Evolutionary conservation across 768 basidiomycete species (phyloP), one percentile per base, ranked within the genome.

Genomic region (Amanita phalloides): DNA sequence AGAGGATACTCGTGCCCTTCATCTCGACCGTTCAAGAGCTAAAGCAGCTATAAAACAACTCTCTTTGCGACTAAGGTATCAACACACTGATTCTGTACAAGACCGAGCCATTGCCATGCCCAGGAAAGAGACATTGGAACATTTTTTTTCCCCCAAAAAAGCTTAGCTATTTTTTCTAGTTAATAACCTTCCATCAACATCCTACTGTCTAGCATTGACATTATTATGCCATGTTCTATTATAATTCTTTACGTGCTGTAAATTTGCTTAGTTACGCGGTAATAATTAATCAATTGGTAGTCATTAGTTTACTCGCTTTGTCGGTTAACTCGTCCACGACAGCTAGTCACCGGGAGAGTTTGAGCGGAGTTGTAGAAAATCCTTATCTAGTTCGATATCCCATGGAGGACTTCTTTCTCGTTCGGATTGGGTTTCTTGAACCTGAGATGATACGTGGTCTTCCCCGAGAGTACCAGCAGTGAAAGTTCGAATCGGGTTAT

Each of bases 401-500:
- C 87, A 89, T 6, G 70, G 66, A 1, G 84, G 81, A 59, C 82
- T 86, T 4, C 71, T 67, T 46, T 72, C 69, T 44, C 78, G 68
- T 14, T 58, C 54, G n/a, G 55, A 61, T 23, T 8, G 38, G 13
- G 10, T 11, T 14, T 9, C 17, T 23, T 8, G n/a, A 35, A 14
- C 20, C 41, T 42, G 41, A 1, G 41, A 11, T 42, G 20, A 42
- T 23, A 13, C 21, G 23, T 13, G 33, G 33, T 23, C 10, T 25
- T 37, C 6, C 38, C 64, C 35, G 68, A 71, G 36, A 68, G 65
- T 36, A 68, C 69, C 76, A 2, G 84, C 82, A 6, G 78, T 71
- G 49, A 77, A 73, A 53, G 86, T 83, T 47, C 85, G 75, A 66
- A 99, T 87, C 0, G 91, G 90, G 54, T 87, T 85, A 51, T 88